These are phyloP conservation scores for Oryza longistaminata DNA, from an alignment of 176 grass and related monocot species.

Conservation along the genomic window DNA sequence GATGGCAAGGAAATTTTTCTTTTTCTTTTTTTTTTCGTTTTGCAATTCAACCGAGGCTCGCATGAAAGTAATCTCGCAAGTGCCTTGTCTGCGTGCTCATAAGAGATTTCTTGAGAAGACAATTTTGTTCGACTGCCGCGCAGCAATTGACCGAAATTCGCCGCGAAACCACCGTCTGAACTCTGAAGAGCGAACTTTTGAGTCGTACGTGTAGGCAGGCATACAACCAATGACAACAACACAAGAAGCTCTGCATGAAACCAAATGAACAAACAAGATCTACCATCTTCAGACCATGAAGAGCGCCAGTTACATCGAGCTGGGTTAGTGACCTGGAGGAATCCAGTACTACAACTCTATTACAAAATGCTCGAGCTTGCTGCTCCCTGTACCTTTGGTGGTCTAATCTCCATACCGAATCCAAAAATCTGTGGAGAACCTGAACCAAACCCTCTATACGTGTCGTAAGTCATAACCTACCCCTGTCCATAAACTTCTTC, in stretches of 20 bases:
- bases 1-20: background rate
- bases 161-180: no score
- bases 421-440: slow-evolving; percentile 35
- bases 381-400: slow-evolving; percentile 31
- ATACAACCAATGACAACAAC: background rate
- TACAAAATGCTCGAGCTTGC: slow-evolving; percentile 40
- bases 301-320: slow-evolving; percentile 16
- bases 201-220: background rate
- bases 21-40: background rate
- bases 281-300: slow-evolving; percentile 21
- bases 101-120: no score
- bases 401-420: slow-evolving; percentile 31
- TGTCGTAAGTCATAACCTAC: slow-evolving; percentile 68
- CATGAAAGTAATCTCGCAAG: background rate
- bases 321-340: slow-evolving; percentile 36
- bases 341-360: slow-evolving; percentile 22
- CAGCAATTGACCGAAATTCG: background rate
- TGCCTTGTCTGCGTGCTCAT: background rate
- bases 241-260: background rate
- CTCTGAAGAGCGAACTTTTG: background rate
- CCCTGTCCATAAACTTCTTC: slow-evolving; percentile 78
- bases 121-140: background rate
- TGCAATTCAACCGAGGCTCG: background rate
- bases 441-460: slow-evolving; percentile 13
- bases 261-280: slow-evolving; percentile 2